Evolutionary conservation across 2,329 filamentous ascomycete genomes (phyloP).

Genomic region (Paracorniculantispora psalliotae): DNA sequence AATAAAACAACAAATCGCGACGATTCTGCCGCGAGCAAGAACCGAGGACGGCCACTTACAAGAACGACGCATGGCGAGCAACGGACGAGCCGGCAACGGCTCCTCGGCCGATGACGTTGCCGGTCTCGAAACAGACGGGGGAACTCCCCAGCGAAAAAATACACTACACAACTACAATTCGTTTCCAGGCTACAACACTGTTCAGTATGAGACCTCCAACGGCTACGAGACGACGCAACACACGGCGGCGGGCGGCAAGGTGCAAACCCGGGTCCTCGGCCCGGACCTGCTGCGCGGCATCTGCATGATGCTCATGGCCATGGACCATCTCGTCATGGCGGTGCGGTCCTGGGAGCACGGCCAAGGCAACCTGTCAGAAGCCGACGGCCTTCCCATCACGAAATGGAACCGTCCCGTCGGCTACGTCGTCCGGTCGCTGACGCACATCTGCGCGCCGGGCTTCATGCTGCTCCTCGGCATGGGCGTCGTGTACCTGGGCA

Average conservation of each 20-base stretch:
- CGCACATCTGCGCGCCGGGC: conserved; percentile 41
- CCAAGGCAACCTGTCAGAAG: conserved; percentile 32
- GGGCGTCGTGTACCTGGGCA: conserved; percentile 40
- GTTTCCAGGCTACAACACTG: conserved; percentile 15
- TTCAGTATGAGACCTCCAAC: neutral
- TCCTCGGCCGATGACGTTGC: neutral
- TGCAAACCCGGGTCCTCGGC: conserved; percentile 30
- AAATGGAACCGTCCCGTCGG: conserved; percentile 34
- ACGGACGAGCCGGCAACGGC: neutral
- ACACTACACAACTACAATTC: conserved; percentile 18
- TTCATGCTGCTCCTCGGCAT: conserved; percentile 43
- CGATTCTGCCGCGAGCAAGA: neutral
- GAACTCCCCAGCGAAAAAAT: neutral
- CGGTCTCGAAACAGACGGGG: neutral
- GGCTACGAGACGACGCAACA: neutral
- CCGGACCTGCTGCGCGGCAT: conserved; percentile 41
- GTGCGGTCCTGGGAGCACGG: conserved; percentile 38
- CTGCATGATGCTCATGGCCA: conserved; percentile 40
- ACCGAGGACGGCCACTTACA: neutral
- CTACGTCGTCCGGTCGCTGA: conserved; percentile 36
- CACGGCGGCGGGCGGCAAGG: neutral
- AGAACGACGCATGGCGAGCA: neutral
- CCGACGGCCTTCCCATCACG: conserved; percentile 30
- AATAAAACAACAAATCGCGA: neutral
- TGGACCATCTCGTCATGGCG: conserved; percentile 37